phyloP scores from a whole-genome alignment of 371 early-diverging fungal genomes.

The Mucor piriformis region DNA sequence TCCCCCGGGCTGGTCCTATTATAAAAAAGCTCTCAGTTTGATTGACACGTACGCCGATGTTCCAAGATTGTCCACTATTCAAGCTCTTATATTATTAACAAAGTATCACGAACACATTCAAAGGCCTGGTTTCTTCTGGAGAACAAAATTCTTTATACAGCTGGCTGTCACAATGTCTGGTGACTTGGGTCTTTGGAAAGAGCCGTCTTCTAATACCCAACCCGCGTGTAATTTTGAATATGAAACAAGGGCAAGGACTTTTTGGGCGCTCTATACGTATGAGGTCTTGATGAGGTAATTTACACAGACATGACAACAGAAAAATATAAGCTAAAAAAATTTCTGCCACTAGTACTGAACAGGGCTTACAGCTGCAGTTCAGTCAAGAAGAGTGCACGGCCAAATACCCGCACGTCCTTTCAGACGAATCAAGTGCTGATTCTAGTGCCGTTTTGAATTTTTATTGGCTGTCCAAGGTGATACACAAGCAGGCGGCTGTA shows the following conservation, averaged over 20 bases:
- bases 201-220: conserved; percentile 3
- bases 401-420: conserved; percentile 27
- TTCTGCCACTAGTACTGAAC: conserved; percentile 29
- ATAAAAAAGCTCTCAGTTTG: conserved; percentile 34
- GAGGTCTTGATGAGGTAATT: conserved; percentile 32
- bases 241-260: conserved; percentile 25
- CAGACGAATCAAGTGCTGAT: conserved; percentile 25
- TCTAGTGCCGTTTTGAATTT: conserved; percentile 26
- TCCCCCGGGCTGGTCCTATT: conserved; percentile 48
- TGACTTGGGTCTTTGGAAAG: conserved; percentile 35
- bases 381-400: conserved; percentile 26
- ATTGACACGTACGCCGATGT: conserved; percentile 45
- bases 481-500: conserved; percentile 36
- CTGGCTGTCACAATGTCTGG: conserved; percentile 42
- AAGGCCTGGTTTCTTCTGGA: conserved; percentile 50
- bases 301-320: no score
- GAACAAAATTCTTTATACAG: conserved; percentile 42
- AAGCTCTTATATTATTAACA: conserved; percentile 48
- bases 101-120: conserved; percentile 50
- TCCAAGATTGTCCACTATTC: conserved; percentile 48
- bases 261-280: conserved; percentile 32
- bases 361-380: conserved; percentile 26
- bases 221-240: background rate
- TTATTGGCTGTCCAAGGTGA: conserved; percentile 39
- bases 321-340: no score